Evolutionary conservation across 176 grass and related monocot species (phyloP).

Genomic region (Eleusine indica): DNA sequence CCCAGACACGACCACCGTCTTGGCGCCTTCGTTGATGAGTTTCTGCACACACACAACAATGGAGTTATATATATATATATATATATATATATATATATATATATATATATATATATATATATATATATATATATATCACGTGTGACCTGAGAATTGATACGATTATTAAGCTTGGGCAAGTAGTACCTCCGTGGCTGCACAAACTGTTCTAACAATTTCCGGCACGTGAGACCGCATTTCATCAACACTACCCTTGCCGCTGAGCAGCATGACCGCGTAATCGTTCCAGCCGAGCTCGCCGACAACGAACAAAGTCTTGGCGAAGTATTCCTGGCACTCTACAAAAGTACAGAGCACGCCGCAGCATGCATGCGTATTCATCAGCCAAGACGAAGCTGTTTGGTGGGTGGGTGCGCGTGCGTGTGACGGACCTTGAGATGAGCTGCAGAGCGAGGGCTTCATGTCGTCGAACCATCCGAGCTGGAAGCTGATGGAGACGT

Average conservation of each 20-base stretch:
- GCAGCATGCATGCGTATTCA: too few species aligned
- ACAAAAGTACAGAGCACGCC: neutral
- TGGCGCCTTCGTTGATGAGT: slow-evolving; percentile 53
- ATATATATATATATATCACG: neutral
- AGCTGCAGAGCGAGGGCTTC: slow-evolving; percentile 47
- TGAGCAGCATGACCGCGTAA: slow-evolving; percentile 41
- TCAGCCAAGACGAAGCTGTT: too few species aligned
- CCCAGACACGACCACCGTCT: slow-evolving; percentile 49
- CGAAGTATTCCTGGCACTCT: slow-evolving; percentile 49
- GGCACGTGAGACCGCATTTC: slow-evolving; percentile 35
- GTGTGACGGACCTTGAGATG: slow-evolving; percentile 21
- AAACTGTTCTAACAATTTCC: slow-evolving; percentile 22
- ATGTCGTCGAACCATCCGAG: slow-evolving; percentile 57
- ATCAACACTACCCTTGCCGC: slow-evolving; percentile 6
- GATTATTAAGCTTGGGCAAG: neutral
- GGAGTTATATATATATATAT: neutral
- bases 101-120: too few species aligned
- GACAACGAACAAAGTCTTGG: slow-evolving; percentile 48
- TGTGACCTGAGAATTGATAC: neutral
- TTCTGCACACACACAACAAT: neutral
- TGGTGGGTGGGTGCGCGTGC: neutral
- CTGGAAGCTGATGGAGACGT: slow-evolving; percentile 40
- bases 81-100: neutral
- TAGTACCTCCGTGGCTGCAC: slow-evolving; percentile 42
- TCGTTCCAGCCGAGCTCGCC: slow-evolving; percentile 71